A percentile compares a stretch with the other conserved stretches of the same genome.
Evolutionary conservation across 208 protist genomes (phyloP).

Genomic region (Naegleria gruberi): DNA sequence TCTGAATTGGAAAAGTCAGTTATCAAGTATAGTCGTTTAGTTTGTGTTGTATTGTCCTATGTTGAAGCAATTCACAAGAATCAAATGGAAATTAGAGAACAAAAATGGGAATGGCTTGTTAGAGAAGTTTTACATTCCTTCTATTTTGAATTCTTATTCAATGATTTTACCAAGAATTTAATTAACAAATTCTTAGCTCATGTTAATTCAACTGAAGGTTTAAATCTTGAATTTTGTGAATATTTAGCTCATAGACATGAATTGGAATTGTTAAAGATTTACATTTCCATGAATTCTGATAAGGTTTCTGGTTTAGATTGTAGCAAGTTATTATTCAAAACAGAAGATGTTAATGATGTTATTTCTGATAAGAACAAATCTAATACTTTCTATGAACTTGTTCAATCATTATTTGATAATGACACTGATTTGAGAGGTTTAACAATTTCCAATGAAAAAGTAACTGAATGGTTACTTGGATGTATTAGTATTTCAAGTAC

Average conservation of each 20-base stretch:
- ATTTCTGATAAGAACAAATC: background rate
- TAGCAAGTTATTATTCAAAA: background rate
- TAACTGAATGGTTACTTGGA: background rate
- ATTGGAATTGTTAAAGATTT: background rate
- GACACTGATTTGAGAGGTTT: background rate
- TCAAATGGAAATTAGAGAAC: background rate
- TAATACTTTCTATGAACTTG: background rate
- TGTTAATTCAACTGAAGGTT: background rate
- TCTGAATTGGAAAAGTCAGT: background rate
- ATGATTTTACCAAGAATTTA: background rate
- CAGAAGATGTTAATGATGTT: background rate
- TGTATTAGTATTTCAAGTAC: background rate
- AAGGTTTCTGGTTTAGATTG: background rate
- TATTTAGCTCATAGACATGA: background rate
- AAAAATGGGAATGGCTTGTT: background rate
- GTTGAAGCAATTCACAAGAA: background rate
- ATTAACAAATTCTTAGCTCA: background rate
- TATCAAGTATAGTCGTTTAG: background rate
- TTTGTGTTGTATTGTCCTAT: background rate
- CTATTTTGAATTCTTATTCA: background rate
- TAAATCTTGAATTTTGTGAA: background rate
- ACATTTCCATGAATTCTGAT: background rate
- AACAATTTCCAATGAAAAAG: background rate
- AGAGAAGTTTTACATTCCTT: background rate
- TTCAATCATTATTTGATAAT: background rate